Conservation (phyloP, 306 rosid species). For the Acmispon strigosus region DNA sequence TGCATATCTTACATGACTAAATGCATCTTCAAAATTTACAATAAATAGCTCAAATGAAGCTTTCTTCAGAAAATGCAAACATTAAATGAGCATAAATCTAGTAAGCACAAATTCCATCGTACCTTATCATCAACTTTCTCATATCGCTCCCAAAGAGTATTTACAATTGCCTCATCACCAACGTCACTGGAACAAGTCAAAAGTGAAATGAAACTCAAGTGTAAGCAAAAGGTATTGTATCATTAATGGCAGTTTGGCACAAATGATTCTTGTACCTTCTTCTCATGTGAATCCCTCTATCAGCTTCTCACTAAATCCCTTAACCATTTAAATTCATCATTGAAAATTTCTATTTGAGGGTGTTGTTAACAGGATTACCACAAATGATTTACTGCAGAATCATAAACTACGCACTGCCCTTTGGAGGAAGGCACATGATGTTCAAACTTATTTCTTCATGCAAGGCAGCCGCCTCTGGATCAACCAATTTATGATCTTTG, state of each 20-base stretch:
- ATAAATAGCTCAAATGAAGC: slow-evolving; percentile 11
- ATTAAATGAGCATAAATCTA: slow-evolving; percentile 8
- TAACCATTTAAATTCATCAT: neutral
- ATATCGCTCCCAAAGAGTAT: slow-evolving; percentile 83
- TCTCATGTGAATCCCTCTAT: neutral
- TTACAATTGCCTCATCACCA: slow-evolving; percentile 87
- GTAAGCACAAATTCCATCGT: slow-evolving; percentile 25
- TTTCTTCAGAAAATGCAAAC: slow-evolving; percentile 5
- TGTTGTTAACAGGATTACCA: neutral
- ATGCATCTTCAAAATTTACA: neutral
- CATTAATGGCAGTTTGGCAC: neutral
- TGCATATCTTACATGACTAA: neutral
- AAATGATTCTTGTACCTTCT: neutral
- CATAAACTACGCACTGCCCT: too few species aligned
- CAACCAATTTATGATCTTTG: neutral
- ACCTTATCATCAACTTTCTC: slow-evolving; percentile 75
- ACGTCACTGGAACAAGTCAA: slow-evolving; percentile 51
- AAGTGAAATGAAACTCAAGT: slow-evolving; percentile 9
- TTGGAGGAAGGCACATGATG: neutral
- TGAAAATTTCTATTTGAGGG: neutral
- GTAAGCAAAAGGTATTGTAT: slow-evolving; percentile 1
- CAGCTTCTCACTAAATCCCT: neutral
- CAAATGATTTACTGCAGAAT: slow-evolving; percentile 1
- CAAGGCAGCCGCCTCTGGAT: neutral
- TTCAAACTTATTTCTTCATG: neutral